These are phyloP conservation scores for Magnusiomyces starmeri DNA, from an alignment of 1,139 yeast species.

Conservation along the genomic window DNA sequence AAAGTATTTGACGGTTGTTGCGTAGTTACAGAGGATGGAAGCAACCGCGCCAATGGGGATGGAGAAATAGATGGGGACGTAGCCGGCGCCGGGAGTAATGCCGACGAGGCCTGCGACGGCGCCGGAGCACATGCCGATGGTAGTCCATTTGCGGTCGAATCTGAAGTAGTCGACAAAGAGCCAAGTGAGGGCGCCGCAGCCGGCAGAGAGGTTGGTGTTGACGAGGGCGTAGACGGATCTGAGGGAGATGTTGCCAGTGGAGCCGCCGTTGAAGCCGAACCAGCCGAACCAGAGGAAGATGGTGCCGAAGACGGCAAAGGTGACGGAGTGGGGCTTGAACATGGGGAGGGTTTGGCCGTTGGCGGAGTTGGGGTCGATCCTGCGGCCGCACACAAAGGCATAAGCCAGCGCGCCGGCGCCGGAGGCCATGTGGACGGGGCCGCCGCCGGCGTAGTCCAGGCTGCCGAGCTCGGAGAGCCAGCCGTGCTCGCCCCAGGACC, in stretches of 20 bases:
- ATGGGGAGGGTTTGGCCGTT: slow-evolving; percentile 67
- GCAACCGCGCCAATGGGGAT: slow-evolving; percentile 77
- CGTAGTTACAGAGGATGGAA: slow-evolving; percentile 74
- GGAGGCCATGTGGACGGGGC: slow-evolving; percentile 92
- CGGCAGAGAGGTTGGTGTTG: slow-evolving; percentile 89
- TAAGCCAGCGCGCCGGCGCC: slow-evolving; percentile 94
- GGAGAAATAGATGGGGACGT: slow-evolving; percentile 83
- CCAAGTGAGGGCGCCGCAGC: slow-evolving; percentile 89
- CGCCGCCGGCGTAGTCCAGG: slow-evolving; percentile 96
- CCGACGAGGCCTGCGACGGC: slow-evolving; percentile 93
- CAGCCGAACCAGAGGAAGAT: slow-evolving; percentile 96
- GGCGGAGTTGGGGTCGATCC: slow-evolving; percentile 54
- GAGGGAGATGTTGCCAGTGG: slow-evolving; percentile 84
- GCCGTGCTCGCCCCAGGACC: slow-evolving; percentile 94
- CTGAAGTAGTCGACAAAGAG: slow-evolving; percentile 86
- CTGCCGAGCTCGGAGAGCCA: slow-evolving; percentile 82
- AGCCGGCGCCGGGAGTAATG: slow-evolving; percentile 96
- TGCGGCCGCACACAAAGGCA: slow-evolving; percentile 83
- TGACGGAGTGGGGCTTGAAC: slow-evolving; percentile 86
- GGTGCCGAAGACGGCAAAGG: slow-evolving; percentile 88
- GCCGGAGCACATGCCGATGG: slow-evolving; percentile 90
- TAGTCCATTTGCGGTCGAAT: slow-evolving; percentile 87
- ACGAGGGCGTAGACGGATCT: slow-evolving; percentile 92
- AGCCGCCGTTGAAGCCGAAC: slow-evolving; percentile 98
- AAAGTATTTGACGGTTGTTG: slow-evolving; percentile 67